Percentiles rank a stretch among this genome's conserved stretches.
phyloP scores from a whole-genome alignment of 257 asterid genomes.

The Ballota nigra region DNA sequence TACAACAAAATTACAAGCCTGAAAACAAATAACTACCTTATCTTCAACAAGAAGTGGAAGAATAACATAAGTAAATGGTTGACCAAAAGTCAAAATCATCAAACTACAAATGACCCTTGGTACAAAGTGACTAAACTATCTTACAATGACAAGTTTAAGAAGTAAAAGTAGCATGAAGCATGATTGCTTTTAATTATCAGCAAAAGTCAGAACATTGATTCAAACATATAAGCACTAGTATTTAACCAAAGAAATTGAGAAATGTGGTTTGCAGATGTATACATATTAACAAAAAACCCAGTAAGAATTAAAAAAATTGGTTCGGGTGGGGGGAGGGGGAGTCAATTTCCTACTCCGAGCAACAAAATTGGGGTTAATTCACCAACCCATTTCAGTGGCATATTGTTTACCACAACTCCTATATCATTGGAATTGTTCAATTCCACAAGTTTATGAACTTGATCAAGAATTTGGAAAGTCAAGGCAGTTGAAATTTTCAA shows the following conservation, averaged over 20 bases:
- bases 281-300: background rate
- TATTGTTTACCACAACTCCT: conserved; percentile 50
- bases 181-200: too few species aligned
- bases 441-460: conserved; percentile 67
- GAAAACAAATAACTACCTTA: too few species aligned
- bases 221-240: background rate
- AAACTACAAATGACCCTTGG: background rate
- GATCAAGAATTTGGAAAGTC: conserved; percentile 76
- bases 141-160: background rate
- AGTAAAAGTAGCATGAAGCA: background rate
- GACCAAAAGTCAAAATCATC: background rate
- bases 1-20: too few species aligned
- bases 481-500: conserved; percentile 83
- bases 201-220: background rate
- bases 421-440: conserved; percentile 49
- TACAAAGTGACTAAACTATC: background rate
- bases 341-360: conserved; percentile 9
- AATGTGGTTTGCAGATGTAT: background rate
- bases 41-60: too few species aligned
- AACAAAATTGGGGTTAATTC: conserved; percentile 37
- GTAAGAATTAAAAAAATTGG: too few species aligned
- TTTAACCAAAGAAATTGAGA: background rate
- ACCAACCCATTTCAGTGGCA: conserved; percentile 79
- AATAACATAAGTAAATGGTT: background rate
- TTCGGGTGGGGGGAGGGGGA: too few species aligned